These are phyloP conservation scores for Hortiboletus campestris DNA, from an alignment of 768 basidiomycete species.

Conservation along the genomic window DNA sequence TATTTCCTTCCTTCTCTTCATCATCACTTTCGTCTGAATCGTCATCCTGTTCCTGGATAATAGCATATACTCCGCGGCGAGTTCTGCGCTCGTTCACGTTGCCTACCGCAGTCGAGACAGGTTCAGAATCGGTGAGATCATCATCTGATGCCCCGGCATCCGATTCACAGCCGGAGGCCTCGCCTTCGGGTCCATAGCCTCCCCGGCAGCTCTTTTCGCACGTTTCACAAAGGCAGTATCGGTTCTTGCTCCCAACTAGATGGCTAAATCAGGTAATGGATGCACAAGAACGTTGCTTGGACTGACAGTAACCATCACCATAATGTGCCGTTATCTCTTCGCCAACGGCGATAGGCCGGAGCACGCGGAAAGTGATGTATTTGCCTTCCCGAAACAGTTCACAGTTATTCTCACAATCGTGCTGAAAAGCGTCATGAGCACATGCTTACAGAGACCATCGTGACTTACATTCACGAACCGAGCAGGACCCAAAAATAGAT, in stretches of 20 bases:
- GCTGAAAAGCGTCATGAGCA: conserved; percentile 42
- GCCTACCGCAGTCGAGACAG: conserved; percentile 46
- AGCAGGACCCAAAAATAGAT: conserved; percentile 87
- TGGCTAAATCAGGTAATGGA: conserved; percentile 29
- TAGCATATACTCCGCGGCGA: conserved; percentile 77
- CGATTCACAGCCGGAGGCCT: conserved; percentile 46
- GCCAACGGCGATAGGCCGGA: conserved; percentile 72
- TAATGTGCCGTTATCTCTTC: conserved; percentile 91
- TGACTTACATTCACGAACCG: conserved; percentile 85
- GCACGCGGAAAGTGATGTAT: conserved; percentile 85
- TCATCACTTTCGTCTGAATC: conserved; percentile 64
- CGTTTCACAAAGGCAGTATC: conserved; percentile 82
- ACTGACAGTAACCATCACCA: conserved; percentile 87
- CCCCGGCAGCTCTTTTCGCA: conserved; percentile 76
- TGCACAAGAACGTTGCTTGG: conserved; percentile 19
- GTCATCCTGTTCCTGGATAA: conserved; percentile 56
- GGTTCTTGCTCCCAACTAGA: conserved; percentile 63
- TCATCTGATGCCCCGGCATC: conserved; percentile 40
- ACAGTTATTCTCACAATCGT: conserved; percentile 88
- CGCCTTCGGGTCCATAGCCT: conserved; percentile 62
- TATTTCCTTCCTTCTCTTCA: conserved; percentile 46
- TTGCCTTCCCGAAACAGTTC: conserved; percentile 86
- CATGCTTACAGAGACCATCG: background rate
- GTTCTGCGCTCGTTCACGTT: conserved; percentile 81
- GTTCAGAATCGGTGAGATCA: conserved; percentile 38